A percentile compares a stretch with the other conserved stretches of the same genome.
phyloP scores from a whole-genome alignment of 169 alveolate species.

The Perkinsus chesapeaki region DNA sequence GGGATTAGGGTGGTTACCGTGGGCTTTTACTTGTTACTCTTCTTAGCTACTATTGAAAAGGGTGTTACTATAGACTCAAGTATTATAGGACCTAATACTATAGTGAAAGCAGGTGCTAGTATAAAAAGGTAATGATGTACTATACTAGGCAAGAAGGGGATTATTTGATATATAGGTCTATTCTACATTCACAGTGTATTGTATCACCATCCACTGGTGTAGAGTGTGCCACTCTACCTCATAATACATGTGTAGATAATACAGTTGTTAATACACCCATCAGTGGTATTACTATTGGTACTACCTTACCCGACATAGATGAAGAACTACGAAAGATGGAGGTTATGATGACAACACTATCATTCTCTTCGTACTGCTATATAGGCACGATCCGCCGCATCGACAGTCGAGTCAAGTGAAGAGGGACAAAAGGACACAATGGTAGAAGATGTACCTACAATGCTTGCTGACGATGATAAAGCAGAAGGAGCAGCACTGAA shows the following conservation, averaged over 20 bases:
- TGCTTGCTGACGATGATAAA: background rate
- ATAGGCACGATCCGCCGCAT: too few relatives aligned
- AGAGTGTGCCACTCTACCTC: background rate
- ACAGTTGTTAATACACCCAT: background rate
- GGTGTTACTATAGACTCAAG: background rate
- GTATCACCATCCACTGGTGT: background rate
- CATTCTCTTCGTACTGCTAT: too few relatives aligned
- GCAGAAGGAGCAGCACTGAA: background rate
- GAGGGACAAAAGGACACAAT: too few relatives aligned
- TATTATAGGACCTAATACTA: background rate
- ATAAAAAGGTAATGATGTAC: background rate
- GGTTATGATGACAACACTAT: too few relatives aligned
- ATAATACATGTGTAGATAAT: background rate
- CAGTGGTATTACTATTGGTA: background rate
- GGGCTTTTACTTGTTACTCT: background rate
- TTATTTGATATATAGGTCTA: background rate
- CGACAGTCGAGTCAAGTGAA: background rate
- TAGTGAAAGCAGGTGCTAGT: background rate
- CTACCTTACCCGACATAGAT: background rate
- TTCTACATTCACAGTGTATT: background rate
- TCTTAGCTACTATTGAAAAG: background rate
- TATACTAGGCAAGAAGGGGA: too few relatives aligned
- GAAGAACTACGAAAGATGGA: background rate
- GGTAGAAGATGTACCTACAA: background rate
- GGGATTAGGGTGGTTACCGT: background rate